Base-by-base conservation (phyloP, 2,329 filamentous ascomycete species). In the Myrmaecium sp. region DNA sequence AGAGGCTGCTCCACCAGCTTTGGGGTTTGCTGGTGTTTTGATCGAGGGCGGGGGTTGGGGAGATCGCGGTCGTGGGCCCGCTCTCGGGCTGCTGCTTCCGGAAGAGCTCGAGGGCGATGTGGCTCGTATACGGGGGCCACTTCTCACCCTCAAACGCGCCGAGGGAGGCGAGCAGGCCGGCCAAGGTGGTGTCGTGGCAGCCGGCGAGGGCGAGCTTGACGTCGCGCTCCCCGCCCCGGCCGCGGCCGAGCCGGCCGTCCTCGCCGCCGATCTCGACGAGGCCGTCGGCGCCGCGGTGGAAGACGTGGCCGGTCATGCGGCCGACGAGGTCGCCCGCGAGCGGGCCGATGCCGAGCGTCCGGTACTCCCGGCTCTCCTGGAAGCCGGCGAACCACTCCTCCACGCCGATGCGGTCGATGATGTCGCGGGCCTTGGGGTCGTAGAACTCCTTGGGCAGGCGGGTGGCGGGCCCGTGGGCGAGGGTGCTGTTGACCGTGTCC, bases 321-420 rank as follows among this genome's bases (percentile, higher is more conserved):
- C 49, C 46, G 3, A 84, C 74, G 11, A 95, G 52, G 43, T 95
- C 86, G 16, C 83, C 86, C 44, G 93, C 60, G 6, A 95, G 60
- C 7, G 66, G 69, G 15, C 89, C 89, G 34, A 94, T 89, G 3
- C 86, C 89, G 3, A 95, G 62, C 36, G 66, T 69, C n/a, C 86
- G 75, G 54, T 93, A 95, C 51, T 95, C 89, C 21, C 58, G 56
- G 33, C 71, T 83, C 52, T 94, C 84, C 30, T 64, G 64, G 49
- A 91, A 95, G 3, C 89, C 86, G 12, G 68, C 59, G 49, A 77
- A 95, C 89, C 89, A 95, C 54, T 95, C 89, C 42, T 98, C 84
- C 0, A 84, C 73, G 15, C 67, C 71, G 31, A 94, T 71, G 18
- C 62, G 60, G 30, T 78, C 70, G 30, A 89, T 69, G 33, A 83